Evolutionary conservation across 2,329 filamentous ascomycete species (phyloP).

Genomic region (Fusarium sacchari): DNA sequence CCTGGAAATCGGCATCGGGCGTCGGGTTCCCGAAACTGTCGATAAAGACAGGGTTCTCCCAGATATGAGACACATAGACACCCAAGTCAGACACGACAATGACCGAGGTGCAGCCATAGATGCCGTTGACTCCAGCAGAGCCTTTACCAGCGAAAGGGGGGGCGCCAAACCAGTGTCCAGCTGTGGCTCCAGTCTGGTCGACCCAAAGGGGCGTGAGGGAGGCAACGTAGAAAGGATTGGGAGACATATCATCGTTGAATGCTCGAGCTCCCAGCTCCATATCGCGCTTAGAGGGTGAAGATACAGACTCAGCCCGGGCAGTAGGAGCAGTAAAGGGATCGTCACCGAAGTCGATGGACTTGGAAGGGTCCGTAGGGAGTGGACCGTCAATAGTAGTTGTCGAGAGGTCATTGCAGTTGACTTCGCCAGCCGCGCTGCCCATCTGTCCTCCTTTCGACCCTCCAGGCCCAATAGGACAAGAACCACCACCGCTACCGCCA

Average conservation of each 20-base stretch:
- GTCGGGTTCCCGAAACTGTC: not conserved
- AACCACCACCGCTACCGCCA: not conserved
- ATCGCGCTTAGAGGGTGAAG: not conserved
- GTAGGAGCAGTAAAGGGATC: constrained; percentile 10
- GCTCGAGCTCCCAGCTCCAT: not conserved
- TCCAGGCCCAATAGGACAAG: constrained; percentile 19
- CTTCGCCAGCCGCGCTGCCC: not conserved
- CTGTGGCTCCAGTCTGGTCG: constrained; percentile 9
- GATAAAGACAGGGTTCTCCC: constrained; percentile 35
- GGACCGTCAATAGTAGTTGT: constrained; percentile 19
- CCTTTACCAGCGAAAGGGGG: not conserved
- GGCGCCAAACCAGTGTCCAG: constrained; percentile 22
- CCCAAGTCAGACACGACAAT: constrained; percentile 31
- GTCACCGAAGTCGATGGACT: not conserved
- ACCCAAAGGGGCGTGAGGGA: constrained; percentile 20
- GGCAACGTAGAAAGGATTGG: constrained; percentile 19
- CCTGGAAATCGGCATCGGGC: constrained; percentile 2
- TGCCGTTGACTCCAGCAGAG: constrained; percentile 32
- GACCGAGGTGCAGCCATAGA: constrained; percentile 37
- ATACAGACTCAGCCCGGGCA: not conserved
- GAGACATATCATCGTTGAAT: constrained; percentile 13
- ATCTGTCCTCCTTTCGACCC: constrained; percentile 20
- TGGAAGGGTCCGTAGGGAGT: constrained; percentile 5
- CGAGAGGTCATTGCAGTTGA: constrained; percentile 5
- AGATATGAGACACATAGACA: constrained; percentile 37